Base-by-base conservation (phyloP, 805 yeast species). In the Kuraishia molischiana region DNA sequence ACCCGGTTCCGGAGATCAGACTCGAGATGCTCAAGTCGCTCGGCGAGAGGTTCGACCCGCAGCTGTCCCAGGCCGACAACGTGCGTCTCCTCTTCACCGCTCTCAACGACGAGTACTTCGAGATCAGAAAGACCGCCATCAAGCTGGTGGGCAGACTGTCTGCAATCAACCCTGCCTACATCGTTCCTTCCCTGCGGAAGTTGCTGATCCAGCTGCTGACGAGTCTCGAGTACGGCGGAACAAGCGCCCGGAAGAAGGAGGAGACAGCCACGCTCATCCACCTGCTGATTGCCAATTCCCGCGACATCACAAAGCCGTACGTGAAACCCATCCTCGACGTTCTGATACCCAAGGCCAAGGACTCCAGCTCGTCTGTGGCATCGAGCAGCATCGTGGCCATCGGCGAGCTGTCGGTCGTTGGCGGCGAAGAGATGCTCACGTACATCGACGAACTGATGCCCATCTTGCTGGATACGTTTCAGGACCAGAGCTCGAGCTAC, bases 51-150 rank as follows among this genome's bases (percentile, higher is more conserved):
- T 84, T 90, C 54, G 97, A 92, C 50, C 85, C 95, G 0, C 97
- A 92, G 50, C 59, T 92, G 24, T 85, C 97, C 0, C 97, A 92
- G 55, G 94, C 96, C 1, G 95, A 85, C 42, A 89, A 87, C 54
- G 90, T 89, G 24, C 69, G 85, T 38, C 59, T 89, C 11, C 64
- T 92, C 18, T 85, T 90, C 50, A 84, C 89, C 66, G 90, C 96
- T 0, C 62, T 90, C 40, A 85, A 92, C 52, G 99, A 92, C 59
- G 97, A 90, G 56, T 74, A 73, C 2, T 92, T 92, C 52, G 77
- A 76, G 9, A 82, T 92, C 9, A 72, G 95, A 39, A 77, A 83
- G 48, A 82, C 77, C 13, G 82, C 95, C 0, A 74, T 90, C 24
- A 69, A 69, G 36, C 71, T 89, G 9, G 74, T 92, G 41, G 97